Conservation (phyloP, 495 filamentous ascomycete species). For the Talaromyces stipitatus region DNA sequence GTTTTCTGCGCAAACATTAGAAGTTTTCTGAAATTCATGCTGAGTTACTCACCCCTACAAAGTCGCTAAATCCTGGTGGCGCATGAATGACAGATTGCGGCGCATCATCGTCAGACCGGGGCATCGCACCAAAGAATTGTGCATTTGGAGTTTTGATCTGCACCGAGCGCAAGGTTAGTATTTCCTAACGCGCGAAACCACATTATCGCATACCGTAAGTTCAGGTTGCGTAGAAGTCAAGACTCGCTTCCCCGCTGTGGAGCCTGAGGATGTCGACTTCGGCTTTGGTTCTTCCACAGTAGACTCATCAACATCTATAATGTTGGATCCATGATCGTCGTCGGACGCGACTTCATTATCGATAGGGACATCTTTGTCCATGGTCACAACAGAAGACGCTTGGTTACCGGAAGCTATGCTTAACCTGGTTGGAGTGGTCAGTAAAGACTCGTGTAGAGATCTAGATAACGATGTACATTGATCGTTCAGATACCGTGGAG, state of each 20-base stretch:
- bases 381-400: neutral
- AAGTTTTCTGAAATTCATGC: neutral
- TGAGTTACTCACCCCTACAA: slow-evolving; percentile 45
- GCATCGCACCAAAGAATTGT: slow-evolving; percentile 39
- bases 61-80: slow-evolving; percentile 67
- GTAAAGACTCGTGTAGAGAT: neutral
- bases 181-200: neutral
- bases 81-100: slow-evolving; percentile 83
- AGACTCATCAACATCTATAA: neutral
- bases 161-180: neutral
- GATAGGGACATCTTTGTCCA: neutral
- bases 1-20: neutral
- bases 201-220: slow-evolving; percentile 27
- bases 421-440: neutral
- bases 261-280: neutral
- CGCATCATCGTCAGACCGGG: slow-evolving; percentile 55
- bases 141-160: slow-evolving; percentile 58
- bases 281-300: neutral
- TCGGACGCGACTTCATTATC: neutral
- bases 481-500: neutral
- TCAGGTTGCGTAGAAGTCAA: slow-evolving; percentile 11
- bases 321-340: neutral
- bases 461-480: too few species aligned
- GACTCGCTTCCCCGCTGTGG: neutral
- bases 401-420: neutral